Base-by-base conservation (phyloP, 2,329 filamentous ascomycete species). In the Monascus ruber region DNA sequence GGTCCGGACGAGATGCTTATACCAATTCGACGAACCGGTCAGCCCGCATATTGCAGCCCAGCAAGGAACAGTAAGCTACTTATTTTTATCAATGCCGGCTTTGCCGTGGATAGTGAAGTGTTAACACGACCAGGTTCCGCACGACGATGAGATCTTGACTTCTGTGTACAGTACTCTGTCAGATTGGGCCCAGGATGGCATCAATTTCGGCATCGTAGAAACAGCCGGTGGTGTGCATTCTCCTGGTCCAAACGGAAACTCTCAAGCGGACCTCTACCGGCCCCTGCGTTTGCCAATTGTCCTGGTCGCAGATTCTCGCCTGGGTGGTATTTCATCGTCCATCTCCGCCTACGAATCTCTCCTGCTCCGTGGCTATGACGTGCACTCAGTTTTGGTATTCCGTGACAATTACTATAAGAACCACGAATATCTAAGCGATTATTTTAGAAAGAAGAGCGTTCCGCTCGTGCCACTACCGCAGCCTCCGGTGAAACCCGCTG, bases 161-260 rank as follows among this genome's bases (percentile, higher is more conserved):
- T 61, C 64, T 5, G 66, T 80, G 27, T 64, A 70, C 35, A 54
- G 63, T 29, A 60, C 66, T 5, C 55, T 71, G 17, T 54, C 59
- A 17, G 46, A 47, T 37, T 58, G 60, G 48, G 54, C 67, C 26
- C 48, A 41, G 39, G 52, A 42, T 35, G 54, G 52, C 37, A 48
- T 65, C 34, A 74, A 74, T n/a, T 76, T 80, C 60, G 64, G 83
- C 1, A 71, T 93, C 35, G 68, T 91, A 34, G 85, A 93, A 57
- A 91, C 85, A 1, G 85, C 85, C 1, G 85, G 85, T 1, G 85
- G 85, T 1, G 82, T 89, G 0, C 78, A 89, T 44, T 89, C 84
- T 0, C 85, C 85, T 0, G 76, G 76, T 0, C 85, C 85, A 1
- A 84, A 81, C 29, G 83, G 84, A 6, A 81, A 72, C 1, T 77